Evolutionary conservation across 2,329 filamentous ascomycete species (phyloP), one percentile per base, ranked within the genome.

Genomic region (Cadophora malorum): DNA sequence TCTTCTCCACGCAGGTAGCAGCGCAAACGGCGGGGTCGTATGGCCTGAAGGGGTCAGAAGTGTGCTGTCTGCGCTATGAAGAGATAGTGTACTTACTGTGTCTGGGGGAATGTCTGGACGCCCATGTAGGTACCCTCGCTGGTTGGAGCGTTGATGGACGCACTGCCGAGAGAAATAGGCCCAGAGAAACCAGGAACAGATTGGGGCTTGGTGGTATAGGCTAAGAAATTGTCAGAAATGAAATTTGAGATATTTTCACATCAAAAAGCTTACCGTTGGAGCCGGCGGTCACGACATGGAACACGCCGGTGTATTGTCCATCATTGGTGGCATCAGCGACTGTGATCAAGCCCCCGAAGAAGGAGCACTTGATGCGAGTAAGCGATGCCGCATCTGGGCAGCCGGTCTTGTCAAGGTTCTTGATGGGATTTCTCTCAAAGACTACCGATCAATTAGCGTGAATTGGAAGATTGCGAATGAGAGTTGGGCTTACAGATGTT

Each of bases 231-330:
- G 12, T 53, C 19, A 53, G 23, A 3, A 31, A 4, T 28, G 50
- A 12, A 28, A 4, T 7, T 28, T 1, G 4, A 53, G 25, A 28
- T 4, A 5, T 2, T 38, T 10, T 28, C 12, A 10, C 23, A 25
- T 28, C 12, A 31, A 7, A 25, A 28, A 25, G 10, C 50, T 53
- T 28, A 53, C 50, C 50, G 68, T 83, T 83, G 38, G 79, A 81
- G 3, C 79, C 81, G 21, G 80, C 78, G 53, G 82, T 80, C 56
- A 80, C 77, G 41, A 82, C 78, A 12, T 78, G 72, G 78, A 82
- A 76, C n/a, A 71, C 35, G 49, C 67, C 67, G 45, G 49, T 61
- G 68, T 67, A 77, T 67, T 79, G 75, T 45, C 78, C 78, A 19
- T 53, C 58, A 71, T 79, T 80, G 64, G 69, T 76, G 5, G 78